A percentile compares a stretch with the other conserved stretches of the same genome.
phyloP scores from a whole-genome alignment of 352 stramenopile species.

The Pythium diclinum region DNA sequence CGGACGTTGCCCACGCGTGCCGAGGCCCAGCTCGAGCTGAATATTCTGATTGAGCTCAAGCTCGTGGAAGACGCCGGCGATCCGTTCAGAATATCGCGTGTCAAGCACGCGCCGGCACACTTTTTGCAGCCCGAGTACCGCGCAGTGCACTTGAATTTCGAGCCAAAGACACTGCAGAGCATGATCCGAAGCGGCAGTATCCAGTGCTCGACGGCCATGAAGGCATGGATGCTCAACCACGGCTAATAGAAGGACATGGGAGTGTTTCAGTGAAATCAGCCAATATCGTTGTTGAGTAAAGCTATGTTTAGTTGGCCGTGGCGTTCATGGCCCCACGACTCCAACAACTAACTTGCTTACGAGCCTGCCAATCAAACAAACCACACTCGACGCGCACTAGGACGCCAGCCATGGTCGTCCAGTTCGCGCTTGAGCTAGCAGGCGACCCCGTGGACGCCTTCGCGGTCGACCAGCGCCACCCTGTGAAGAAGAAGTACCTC shows the following conservation, averaged over 20 bases:
- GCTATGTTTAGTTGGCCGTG: conserved; percentile 2
- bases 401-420: conserved; percentile 18
- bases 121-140: conserved; percentile 74
- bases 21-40: conserved; percentile 72
- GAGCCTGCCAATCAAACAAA: neutral
- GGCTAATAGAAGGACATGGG: conserved; percentile 20
- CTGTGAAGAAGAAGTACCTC: conserved; percentile 33
- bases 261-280: neutral
- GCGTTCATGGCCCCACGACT: neutral
- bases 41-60: conserved; percentile 64
- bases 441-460: neutral
- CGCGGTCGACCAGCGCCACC: conserved; percentile 10
- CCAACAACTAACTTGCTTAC: neutral
- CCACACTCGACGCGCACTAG: neutral
- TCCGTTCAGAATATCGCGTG: conserved; percentile 61
- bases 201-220: conserved; percentile 66
- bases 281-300: neutral
- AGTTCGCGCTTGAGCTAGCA: conserved; percentile 12
- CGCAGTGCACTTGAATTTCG: conserved; percentile 70
- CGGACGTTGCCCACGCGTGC: conserved; percentile 55
- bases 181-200: conserved; percentile 78
- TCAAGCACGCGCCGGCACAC: conserved; percentile 37
- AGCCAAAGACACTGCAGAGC: conserved; percentile 60
- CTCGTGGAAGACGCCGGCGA: conserved; percentile 76
- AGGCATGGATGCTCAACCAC: conserved; percentile 72